A percentile compares a stretch with the other conserved stretches of the same genome.
Evolutionary conservation across 768 basidiomycete species (phyloP).

Genomic region (Rhizopogon vinicolor): DNA sequence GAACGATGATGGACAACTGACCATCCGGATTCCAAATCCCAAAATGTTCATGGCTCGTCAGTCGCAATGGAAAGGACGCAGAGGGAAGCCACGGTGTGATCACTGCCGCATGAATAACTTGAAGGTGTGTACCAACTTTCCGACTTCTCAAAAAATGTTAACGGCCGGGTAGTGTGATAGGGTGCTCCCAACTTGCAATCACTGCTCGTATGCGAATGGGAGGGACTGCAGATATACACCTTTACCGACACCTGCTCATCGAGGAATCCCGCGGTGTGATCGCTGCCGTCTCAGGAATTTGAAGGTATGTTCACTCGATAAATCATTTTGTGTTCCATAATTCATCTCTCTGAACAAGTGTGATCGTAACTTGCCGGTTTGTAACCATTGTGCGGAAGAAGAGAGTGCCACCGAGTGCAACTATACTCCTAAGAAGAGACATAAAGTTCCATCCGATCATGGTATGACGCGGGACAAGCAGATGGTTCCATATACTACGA

Average conservation of each 20-base stretch:
- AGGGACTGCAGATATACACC: constrained; percentile 70
- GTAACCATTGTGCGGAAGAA: constrained; percentile 57
- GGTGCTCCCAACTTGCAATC: constrained; percentile 65
- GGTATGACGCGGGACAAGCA: constrained; percentile 31
- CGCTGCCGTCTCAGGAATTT: constrained; percentile 62
- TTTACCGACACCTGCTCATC: constrained; percentile 68
- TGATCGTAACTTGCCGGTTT: constrained; percentile 67
- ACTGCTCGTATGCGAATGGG: constrained; percentile 62
- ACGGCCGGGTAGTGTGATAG: constrained; percentile 54
- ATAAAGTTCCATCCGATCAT: constrained; percentile 46
- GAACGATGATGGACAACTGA: constrained; percentile 50
- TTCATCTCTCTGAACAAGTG: constrained; percentile 38
- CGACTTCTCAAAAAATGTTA: constrained; percentile 6
- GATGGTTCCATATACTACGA: constrained; percentile 36
- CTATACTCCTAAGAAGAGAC: constrained; percentile 69
- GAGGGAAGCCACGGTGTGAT: constrained; percentile 74
- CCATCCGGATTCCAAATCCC: constrained; percentile 63
- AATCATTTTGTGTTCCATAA: neutral
- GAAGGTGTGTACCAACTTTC: constrained; percentile 43
- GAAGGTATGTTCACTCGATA: constrained; percentile 40
- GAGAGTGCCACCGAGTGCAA: constrained; percentile 54
- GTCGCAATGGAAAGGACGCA: constrained; percentile 70
- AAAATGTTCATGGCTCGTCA: constrained; percentile 64
- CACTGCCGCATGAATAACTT: constrained; percentile 68
- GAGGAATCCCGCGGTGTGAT: constrained; percentile 72